Conservation (phyloP, 2,329 filamentous ascomycete genomes). For the Aureobasidium uvarum region DNA sequence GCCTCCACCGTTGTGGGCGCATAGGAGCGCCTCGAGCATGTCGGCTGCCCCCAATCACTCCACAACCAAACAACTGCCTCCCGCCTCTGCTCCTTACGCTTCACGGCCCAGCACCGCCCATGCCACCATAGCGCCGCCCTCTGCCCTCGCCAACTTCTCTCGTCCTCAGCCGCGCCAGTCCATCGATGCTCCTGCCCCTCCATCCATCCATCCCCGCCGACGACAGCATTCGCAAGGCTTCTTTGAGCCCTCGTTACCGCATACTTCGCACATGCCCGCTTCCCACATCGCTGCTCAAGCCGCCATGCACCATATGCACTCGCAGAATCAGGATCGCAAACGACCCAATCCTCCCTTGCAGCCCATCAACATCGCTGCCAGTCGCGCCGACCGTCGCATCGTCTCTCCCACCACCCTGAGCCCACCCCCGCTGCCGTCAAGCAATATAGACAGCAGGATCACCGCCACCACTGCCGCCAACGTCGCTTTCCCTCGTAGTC, state of each 20-base stretch:
- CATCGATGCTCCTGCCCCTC: constrained; percentile 34
- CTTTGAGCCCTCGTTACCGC: constrained; percentile 70
- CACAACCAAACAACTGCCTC: no score
- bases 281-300: constrained; percentile 79
- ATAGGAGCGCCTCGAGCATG: constrained; percentile 24
- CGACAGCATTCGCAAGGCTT: constrained; percentile 72
- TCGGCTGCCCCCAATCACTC: no score
- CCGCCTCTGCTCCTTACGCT: no score
- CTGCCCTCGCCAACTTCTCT: constrained; percentile 34
- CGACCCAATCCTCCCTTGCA: constrained; percentile 72
- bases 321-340: constrained; percentile 51
- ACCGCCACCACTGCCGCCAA: constrained; percentile 71
- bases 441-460: constrained; percentile 33
- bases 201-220: constrained; percentile 53
- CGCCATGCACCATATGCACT: constrained; percentile 58
- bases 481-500: constrained; percentile 67
- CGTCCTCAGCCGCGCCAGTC: constrained; percentile 37
- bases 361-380: constrained; percentile 42
- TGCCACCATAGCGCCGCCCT: constrained; percentile 5
- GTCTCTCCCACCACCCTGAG: constrained; percentile 20
- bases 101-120: constrained; percentile 17
- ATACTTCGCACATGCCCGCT: constrained; percentile 52
- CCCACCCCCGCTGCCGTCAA: background rate
- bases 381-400: constrained; percentile 25
- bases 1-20: background rate